These are phyloP conservation scores for Penstemon newberryi DNA, from an alignment of 257 asterid species.

Conservation along the genomic window DNA sequence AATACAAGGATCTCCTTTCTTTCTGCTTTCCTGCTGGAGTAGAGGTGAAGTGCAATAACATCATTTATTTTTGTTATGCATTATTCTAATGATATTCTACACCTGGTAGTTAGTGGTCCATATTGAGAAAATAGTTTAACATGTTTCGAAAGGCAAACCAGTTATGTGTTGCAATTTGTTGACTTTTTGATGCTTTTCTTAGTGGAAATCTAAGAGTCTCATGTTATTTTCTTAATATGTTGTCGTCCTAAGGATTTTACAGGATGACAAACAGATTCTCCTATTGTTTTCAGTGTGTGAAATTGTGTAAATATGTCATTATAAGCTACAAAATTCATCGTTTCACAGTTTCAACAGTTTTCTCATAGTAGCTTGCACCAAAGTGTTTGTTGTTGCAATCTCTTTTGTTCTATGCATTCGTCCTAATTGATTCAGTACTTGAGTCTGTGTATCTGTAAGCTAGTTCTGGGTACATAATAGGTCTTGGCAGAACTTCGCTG, in stretches of 20 bases:
- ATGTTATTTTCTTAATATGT: constrained; percentile 6
- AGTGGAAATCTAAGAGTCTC: neutral
- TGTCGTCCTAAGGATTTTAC: neutral
- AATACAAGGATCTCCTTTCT: constrained; percentile 93
- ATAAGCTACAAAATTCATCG: constrained; percentile 7
- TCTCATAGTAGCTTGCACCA: constrained; percentile 12
- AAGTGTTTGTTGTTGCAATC: neutral
- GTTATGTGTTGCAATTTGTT: constrained; percentile 4
- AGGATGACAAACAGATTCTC: neutral
- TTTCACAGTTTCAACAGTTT: neutral
- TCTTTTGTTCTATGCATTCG: neutral
- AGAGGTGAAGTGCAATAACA: constrained; percentile 59
- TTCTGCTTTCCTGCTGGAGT: constrained; percentile 97
- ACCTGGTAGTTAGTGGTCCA: neutral
- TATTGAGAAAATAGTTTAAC: constrained; percentile 6
- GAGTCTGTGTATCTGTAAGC: constrained; percentile 1
- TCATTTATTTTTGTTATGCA: constrained; percentile 9
- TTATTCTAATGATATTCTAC: neutral
- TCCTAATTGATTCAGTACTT: neutral
- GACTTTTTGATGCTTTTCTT: constrained; percentile 2
- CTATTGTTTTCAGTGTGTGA: neutral
- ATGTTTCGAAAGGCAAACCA: constrained; percentile 13
- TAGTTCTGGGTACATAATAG: constrained; percentile 3
- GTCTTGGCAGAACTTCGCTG: constrained; percentile 15
- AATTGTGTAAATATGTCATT: constrained; percentile 10